A percentile compares a stretch with the other conserved stretches of the same genome.
Evolutionary conservation across 345 rosid species (phyloP).

Genomic region (Eucalyptus regnans): DNA sequence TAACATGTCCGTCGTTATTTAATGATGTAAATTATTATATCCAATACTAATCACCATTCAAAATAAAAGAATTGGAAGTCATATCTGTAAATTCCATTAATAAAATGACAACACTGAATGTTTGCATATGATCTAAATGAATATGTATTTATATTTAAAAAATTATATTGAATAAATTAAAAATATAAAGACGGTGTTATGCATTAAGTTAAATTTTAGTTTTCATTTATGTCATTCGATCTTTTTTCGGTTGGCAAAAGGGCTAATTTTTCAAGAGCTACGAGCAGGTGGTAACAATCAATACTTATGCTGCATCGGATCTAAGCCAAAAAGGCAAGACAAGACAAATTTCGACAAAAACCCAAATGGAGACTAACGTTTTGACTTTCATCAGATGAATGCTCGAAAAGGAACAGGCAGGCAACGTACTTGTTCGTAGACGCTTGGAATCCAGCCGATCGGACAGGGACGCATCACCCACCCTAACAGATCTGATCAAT

Average conservation of each 20-base stretch:
- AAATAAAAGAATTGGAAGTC: not conserved
- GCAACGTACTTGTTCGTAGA: not conserved
- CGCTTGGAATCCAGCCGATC: not conserved
- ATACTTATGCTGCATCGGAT: not conserved
- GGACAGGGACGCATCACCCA: not conserved
- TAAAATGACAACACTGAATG: rapidly evolving
- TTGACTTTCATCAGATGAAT: not conserved
- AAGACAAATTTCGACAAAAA: not conserved
- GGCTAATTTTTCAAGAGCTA: not conserved
- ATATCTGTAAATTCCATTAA: no score
- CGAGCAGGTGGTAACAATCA: not conserved
- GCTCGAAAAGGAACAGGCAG: not conserved
- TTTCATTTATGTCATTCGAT: no score
- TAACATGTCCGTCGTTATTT: not conserved
- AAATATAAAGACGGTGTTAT: rapidly evolving
- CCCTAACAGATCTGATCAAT: not conserved
- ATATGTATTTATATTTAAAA: rapidly evolving
- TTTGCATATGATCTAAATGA: rapidly evolving
- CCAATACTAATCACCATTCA: no score
- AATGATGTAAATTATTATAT: not conserved
- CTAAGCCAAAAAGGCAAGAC: not conserved
- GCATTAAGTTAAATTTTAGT: rapidly evolving
- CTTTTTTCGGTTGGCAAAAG: not conserved
- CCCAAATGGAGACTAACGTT: not conserved
- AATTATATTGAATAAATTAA: no score